Evolutionary conservation across 768 basidiomycete species (phyloP), one percentile per base, ranked within the genome.

Genomic region (Mycena latifolia): DNA sequence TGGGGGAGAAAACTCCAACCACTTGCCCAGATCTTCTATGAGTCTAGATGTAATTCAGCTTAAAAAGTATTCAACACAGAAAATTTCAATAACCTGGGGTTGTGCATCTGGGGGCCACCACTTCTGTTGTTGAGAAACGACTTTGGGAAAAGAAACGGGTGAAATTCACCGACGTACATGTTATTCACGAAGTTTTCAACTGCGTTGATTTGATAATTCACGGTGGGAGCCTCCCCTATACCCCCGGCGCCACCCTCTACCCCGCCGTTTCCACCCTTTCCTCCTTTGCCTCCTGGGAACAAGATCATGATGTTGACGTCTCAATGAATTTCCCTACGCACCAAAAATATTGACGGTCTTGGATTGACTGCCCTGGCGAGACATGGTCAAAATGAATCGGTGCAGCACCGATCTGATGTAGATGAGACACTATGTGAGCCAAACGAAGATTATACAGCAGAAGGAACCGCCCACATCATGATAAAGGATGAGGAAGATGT

Each of bases 391-490:
- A 8, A 41, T 20, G 20, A 20, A 17, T 41, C 15, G 39, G 7
- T 17, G 17, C 39, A 41, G 39, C 39, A 17, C 39, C 39, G 39
- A 41, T 41, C 39, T 41, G 7, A 14, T 41, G 15, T 41, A 41
- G 39, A 15, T 17, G 39, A 15, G 17, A 41, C 39, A 41, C 39
- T 47, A 47, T 27, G 46, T 47, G n/a, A 47, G 46, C 46, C 25
- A 12, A 47, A n/a, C 46, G 22, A 47, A 14, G n/a, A 47, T 47
- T 47, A 47, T n/a, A 47, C 46, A 22, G 46, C 46, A 47, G 46
- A 47, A 47, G n/a, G 46, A 47, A 15, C 46, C 46, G 15, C 22
- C 22, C 46, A 47, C 46, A 22, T n/a, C n/a, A n/a, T n/a, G n/a
- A n/a, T n/a, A 15, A 47, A 47, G n/a, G 46, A n/a, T 17, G n/a